Percentiles rank a stretch among this genome's conserved stretches.
Evolutionary conservation across 306 rosid species (phyloP).

Genomic region (Prunus persica): DNA sequence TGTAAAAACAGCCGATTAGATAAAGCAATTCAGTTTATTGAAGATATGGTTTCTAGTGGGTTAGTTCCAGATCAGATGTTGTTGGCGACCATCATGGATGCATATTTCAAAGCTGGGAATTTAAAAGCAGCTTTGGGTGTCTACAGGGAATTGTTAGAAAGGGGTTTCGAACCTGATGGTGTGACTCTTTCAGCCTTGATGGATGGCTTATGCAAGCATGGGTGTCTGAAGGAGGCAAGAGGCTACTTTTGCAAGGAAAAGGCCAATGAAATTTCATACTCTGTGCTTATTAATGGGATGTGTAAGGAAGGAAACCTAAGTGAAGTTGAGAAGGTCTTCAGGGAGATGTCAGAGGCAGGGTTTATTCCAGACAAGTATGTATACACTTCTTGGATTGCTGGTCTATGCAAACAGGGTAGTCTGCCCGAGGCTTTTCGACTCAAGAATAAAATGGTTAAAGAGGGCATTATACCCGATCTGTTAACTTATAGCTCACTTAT

Average conservation of each 20-base stretch:
- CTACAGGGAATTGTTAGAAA: slow-evolving; percentile 20
- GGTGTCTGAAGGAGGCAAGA: slow-evolving; percentile 30
- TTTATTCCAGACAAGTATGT: slow-evolving; percentile 31
- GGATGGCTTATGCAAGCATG: slow-evolving; percentile 36
- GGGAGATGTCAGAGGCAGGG: slow-evolving; percentile 40
- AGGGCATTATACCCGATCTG: slow-evolving; percentile 33
- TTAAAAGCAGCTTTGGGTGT: slow-evolving; percentile 23
- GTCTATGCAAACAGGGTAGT: slow-evolving; percentile 35
- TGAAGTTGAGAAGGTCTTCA: slow-evolving; percentile 28
- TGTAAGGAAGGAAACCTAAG: slow-evolving; percentile 33
- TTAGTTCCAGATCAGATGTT: slow-evolving; percentile 34
- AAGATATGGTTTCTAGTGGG: slow-evolving; percentile 23
- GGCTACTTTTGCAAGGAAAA: slow-evolving; percentile 26
- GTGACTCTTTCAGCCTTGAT: slow-evolving; percentile 32
- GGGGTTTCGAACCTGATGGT: slow-evolving; percentile 35
- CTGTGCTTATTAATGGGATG: slow-evolving; percentile 34
- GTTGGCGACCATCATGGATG: slow-evolving; percentile 34
- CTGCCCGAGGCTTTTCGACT: slow-evolving; percentile 35
- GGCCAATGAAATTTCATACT: slow-evolving; percentile 33
- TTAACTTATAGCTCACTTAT: slow-evolving; percentile 37
- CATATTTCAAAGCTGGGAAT: slow-evolving; percentile 34
- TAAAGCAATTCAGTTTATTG: slow-evolving; percentile 23
- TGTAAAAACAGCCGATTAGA: slow-evolving; percentile 27
- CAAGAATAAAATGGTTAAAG: slow-evolving; percentile 37
- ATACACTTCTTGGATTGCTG: slow-evolving; percentile 43